phyloP scores from a whole-genome alignment of 148 eudicot species.

The Rhododendron ovatum region DNA sequence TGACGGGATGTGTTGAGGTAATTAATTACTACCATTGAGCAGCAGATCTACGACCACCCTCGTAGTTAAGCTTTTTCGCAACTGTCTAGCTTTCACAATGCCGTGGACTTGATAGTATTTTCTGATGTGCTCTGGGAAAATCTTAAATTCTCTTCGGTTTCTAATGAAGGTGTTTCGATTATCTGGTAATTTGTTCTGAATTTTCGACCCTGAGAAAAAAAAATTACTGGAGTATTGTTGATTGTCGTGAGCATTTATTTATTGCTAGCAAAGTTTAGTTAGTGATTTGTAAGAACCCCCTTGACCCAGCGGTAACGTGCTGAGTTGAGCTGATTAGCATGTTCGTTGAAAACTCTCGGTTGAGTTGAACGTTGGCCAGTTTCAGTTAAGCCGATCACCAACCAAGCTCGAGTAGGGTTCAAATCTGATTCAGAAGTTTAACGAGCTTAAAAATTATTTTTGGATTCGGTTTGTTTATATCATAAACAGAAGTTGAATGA shows the following conservation, averaged over 20 bases:
- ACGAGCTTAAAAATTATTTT: neutral
- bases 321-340: neutral
- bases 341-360: neutral
- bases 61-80: neutral
- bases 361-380: neutral
- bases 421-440: neutral
- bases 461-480: neutral
- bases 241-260: neutral
- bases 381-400: neutral
- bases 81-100: neutral
- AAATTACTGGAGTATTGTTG: neutral
- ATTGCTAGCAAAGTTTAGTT: neutral
- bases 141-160: neutral
- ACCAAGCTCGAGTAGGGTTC: neutral
- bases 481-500: neutral
- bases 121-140: neutral
- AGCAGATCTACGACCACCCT: no score
- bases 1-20: conserved; percentile 11
- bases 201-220: neutral
- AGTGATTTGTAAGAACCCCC: no score
- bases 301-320: neutral
- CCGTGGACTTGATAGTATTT: neutral
- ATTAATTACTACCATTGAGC: no score
- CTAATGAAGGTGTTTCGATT: neutral
- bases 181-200: neutral